Evolutionary conservation across 2,329 filamentous ascomycete genomes (phyloP).

Genomic region (Hypoxylon sp.): DNA sequence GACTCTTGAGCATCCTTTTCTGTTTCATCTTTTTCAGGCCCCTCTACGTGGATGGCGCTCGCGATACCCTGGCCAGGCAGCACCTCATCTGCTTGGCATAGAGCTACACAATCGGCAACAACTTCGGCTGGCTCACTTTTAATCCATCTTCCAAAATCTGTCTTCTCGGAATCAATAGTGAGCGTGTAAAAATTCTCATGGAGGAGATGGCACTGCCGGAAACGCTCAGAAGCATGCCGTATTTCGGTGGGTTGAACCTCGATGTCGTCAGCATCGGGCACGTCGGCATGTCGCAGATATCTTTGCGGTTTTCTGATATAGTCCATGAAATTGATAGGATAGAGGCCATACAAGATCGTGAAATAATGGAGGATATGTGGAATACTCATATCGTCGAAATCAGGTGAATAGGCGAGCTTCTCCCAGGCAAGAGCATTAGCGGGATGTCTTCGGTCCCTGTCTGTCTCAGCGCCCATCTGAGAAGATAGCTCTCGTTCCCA

Average conservation of each 20-base stretch:
- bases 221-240: constrained; percentile 78
- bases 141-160: constrained; percentile 80
- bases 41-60: constrained; percentile 42
- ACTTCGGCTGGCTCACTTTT: constrained; percentile 84
- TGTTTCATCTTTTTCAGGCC: constrained; percentile 47
- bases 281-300: constrained; percentile 80
- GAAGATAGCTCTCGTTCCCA: constrained; percentile 73
- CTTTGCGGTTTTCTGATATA: constrained; percentile 86
- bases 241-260: constrained; percentile 85
- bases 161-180: constrained; percentile 83
- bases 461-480: constrained; percentile 57
- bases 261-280: constrained; percentile 76
- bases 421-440: constrained; percentile 69
- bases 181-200: constrained; percentile 88
- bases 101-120: constrained; percentile 80
- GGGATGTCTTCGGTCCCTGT: constrained; percentile 52
- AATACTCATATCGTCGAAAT: constrained; percentile 71
- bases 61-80: constrained; percentile 36
- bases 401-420: constrained; percentile 70
- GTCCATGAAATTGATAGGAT: constrained; percentile 87
- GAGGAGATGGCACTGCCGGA: constrained; percentile 77
- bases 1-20: constrained; percentile 54
- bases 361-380: constrained; percentile 81
- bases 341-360: constrained; percentile 84
- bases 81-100: constrained; percentile 60